phyloP scores from a whole-genome alignment of 768 basidiomycete genomes.

The Rhodotorula babjevae region DNA sequence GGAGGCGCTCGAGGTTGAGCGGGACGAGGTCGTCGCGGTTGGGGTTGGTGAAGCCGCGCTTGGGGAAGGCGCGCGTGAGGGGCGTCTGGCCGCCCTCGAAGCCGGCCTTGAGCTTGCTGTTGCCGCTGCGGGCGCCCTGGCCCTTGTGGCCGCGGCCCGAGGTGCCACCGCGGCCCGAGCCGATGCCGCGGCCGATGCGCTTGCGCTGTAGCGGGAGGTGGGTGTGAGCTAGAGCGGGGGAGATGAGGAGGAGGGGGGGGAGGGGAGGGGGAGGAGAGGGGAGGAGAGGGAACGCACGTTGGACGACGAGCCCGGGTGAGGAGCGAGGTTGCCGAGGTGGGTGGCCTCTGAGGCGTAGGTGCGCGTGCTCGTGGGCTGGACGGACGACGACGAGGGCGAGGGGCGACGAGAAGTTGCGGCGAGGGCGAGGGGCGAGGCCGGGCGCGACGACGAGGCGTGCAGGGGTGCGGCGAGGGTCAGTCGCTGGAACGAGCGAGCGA shows the following conservation, averaged over 20 bases:
- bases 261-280: neutral
- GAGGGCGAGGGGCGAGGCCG: neutral
- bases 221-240: conserved; percentile 2
- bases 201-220: conserved; percentile 61
- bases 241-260: neutral
- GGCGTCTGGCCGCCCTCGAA: conserved; percentile 99
- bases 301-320: conserved; percentile 66
- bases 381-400: too few species aligned
- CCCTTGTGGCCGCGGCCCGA: conserved; percentile 93
- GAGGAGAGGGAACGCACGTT: conserved; percentile 51
- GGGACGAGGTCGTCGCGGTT: conserved; percentile 71
- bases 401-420: neutral
- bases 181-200: conserved; percentile 89
- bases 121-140: conserved; percentile 85
- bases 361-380: neutral
- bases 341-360: conserved; percentile 21
- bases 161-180: conserved; percentile 84
- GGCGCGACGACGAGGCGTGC: neutral
- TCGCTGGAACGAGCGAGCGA: neutral
- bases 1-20: conserved; percentile 79
- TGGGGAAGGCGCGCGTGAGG: conserved; percentile 81
- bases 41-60: conserved; percentile 86
- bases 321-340: conserved; percentile 64
- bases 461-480: neutral
- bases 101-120: conserved; percentile 70